phyloP scores from a whole-genome alignment of 371 early-diverging fungal species.

The Phascolomyces articulosus region DNA sequence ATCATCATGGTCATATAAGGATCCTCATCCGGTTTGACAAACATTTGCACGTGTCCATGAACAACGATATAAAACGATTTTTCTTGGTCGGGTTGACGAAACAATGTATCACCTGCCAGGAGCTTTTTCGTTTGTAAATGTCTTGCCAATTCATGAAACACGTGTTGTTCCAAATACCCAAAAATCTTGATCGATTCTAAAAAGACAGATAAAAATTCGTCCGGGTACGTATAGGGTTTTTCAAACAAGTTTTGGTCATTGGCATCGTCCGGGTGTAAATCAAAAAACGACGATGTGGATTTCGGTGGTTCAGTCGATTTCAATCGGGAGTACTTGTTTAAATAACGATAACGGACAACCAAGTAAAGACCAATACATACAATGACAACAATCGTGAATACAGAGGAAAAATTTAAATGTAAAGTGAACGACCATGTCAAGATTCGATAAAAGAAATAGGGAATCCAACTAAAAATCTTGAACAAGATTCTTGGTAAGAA shows the following conservation, averaged over 20 bases:
- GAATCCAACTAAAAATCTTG: conserved; percentile 54
- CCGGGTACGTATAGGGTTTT: conserved; percentile 67
- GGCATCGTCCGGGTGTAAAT: conserved; percentile 79
- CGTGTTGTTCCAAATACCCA: conserved; percentile 95
- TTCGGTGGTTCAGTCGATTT: conserved; percentile 56
- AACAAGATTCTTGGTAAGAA: conserved; percentile 51
- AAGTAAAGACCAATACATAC: conserved; percentile 50
- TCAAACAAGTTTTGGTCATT: conserved; percentile 60
- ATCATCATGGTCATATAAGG: conserved; percentile 16
- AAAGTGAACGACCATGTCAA: conserved; percentile 73
- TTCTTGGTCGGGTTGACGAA: conserved; percentile 76
- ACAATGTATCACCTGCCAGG: conserved; percentile 86
- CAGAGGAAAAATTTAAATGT: conserved; percentile 64
- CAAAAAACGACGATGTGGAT: conserved; percentile 65
- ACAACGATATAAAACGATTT: conserved; percentile 92
- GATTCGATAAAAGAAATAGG: conserved; percentile 58
- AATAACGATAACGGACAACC: conserved; percentile 71
- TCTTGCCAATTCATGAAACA: conserved; percentile 93
- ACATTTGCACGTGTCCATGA: conserved; percentile 92
- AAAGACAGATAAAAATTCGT: conserved; percentile 85
- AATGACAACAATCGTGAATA: conserved; percentile 51
- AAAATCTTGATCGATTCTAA: conserved; percentile 93
- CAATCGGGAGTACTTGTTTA: conserved; percentile 83
- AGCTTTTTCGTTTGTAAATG: conserved; percentile 86
- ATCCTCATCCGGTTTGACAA: conserved; percentile 48